A percentile compares a stretch with the other conserved stretches of the same genome.
Evolutionary conservation across 2,329 filamentous ascomycete genomes (phyloP).

Genomic region (Pseudogymnoascus destructans): DNA sequence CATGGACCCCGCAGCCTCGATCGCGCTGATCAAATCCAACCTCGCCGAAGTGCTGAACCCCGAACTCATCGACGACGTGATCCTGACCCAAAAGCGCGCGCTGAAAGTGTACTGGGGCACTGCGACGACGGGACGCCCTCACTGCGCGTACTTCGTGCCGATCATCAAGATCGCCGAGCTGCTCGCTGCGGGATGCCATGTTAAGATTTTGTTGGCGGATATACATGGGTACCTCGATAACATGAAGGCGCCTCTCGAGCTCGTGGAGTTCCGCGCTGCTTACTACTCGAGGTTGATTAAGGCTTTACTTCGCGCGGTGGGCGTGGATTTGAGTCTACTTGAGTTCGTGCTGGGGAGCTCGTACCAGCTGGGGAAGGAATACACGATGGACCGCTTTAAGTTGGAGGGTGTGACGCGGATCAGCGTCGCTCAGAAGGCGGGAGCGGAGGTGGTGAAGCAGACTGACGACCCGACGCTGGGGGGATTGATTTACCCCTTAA

Average conservation of each 20-base stretch:
- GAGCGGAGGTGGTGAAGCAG: conserved; percentile 91
- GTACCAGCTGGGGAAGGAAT: conserved; percentile 62
- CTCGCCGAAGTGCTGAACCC: conserved; percentile 71
- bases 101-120: conserved; percentile 80
- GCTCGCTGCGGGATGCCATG: conserved; percentile 69
- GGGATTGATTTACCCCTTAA: conserved; percentile 68
- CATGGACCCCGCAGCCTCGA: conserved; percentile 42
- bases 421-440: conserved; percentile 62
- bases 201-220: conserved; percentile 62
- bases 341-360: conserved; percentile 73
- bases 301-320: conserved; percentile 60
- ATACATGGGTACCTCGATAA: conserved; percentile 70
- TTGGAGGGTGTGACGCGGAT: conserved; percentile 33
- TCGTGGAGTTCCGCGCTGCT: conserved; percentile 66
- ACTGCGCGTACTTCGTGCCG: conserved; percentile 81
- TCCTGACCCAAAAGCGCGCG: conserved; percentile 56
- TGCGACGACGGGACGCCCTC: conserved; percentile 74
- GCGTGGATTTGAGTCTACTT: conserved; percentile 65
- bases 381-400: conserved; percentile 82
- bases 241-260: conserved; percentile 75
- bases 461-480: conserved; percentile 60
- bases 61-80: conserved; percentile 64
- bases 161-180: conserved; percentile 84
- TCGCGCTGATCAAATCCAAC: conserved; percentile 67
- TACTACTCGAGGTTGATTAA: conserved; percentile 76